Evolutionary conservation across 2,329 filamentous ascomycete species (phyloP).

Genomic region (Mariannaea sp.): DNA sequence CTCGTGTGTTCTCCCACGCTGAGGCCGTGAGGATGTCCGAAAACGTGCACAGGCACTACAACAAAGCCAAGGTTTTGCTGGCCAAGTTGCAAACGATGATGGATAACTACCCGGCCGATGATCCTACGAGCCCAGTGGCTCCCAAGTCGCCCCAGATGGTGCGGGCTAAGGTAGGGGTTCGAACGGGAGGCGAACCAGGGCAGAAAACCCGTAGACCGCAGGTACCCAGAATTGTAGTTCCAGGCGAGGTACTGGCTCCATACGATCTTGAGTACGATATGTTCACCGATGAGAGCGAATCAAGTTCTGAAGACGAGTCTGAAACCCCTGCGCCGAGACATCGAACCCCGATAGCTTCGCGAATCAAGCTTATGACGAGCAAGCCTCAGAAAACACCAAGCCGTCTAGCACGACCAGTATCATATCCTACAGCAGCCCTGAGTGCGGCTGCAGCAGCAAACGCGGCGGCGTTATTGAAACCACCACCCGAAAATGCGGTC

Average conservation of each 20-base stretch:
- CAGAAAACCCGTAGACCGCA: conserved; percentile 52
- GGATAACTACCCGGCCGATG: conserved; percentile 62
- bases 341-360: conserved; percentile 47
- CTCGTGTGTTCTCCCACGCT: conserved; percentile 62
- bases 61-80: conserved; percentile 62
- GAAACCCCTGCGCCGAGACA: conserved; percentile 46
- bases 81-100: conserved; percentile 64
- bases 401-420: conserved; percentile 40
- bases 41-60: conserved; percentile 66
- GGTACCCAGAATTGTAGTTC: conserved; percentile 65
- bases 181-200: conserved; percentile 49
- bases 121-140: conserved; percentile 56
- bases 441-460: conserved; percentile 47
- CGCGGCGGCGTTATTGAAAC: conserved; percentile 54
- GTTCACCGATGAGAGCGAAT: conserved; percentile 58
- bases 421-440: conserved; percentile 43
- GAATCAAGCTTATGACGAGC: conserved; percentile 55
- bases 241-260: conserved; percentile 68
- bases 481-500: conserved; percentile 63
- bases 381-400: conserved; percentile 54
- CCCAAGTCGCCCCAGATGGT: conserved; percentile 59
- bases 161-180: conserved; percentile 54
- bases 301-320: conserved; percentile 57
- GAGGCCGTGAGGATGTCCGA: conserved; percentile 68
- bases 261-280: conserved; percentile 68